phyloP scores from a whole-genome alignment of 306 rosid genomes.

The Dalbergia oliveri region DNA sequence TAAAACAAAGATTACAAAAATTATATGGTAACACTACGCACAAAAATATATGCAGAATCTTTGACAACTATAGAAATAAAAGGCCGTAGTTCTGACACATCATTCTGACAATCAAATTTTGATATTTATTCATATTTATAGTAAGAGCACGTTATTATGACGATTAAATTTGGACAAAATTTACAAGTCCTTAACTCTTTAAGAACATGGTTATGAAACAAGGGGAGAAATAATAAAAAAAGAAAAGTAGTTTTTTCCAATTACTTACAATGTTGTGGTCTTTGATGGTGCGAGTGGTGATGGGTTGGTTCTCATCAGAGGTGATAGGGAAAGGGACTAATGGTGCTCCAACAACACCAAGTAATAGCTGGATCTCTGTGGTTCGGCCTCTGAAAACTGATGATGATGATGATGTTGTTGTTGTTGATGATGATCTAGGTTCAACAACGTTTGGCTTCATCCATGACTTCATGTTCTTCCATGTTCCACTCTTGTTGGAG shows the following conservation, averaged over 20 bases:
- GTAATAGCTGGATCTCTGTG: slow-evolving; percentile 77
- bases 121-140: too few relatives aligned
- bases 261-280: slow-evolving; percentile 72
- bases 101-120: too few relatives aligned
- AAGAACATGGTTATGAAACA: too few relatives aligned
- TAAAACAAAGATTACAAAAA: background rate
- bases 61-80: too few relatives aligned
- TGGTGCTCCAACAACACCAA: slow-evolving; percentile 91
- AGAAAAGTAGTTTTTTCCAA: too few relatives aligned
- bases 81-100: too few relatives aligned
- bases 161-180: too few relatives aligned
- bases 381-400: slow-evolving; percentile 59
- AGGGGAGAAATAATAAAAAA: too few relatives aligned
- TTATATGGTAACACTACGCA: too few relatives aligned
- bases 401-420: slow-evolving; percentile 21
- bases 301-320: slow-evolving; percentile 58
- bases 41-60: too few relatives aligned
- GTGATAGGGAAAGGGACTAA: slow-evolving; percentile 73
- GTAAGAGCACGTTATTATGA: too few relatives aligned
- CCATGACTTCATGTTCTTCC: slow-evolving; percentile 90
- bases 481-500: slow-evolving; percentile 61
- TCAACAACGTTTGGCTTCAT: slow-evolving; percentile 64
- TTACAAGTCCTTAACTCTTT: too few relatives aligned
- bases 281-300: slow-evolving; percentile 61
- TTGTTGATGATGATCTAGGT: slow-evolving; percentile 43